A percentile compares a stretch with the other conserved stretches of the same genome.
Conservation (phyloP, 2,329 filamentous ascomycete species). For the Curvularia verruculosa region DNA sequence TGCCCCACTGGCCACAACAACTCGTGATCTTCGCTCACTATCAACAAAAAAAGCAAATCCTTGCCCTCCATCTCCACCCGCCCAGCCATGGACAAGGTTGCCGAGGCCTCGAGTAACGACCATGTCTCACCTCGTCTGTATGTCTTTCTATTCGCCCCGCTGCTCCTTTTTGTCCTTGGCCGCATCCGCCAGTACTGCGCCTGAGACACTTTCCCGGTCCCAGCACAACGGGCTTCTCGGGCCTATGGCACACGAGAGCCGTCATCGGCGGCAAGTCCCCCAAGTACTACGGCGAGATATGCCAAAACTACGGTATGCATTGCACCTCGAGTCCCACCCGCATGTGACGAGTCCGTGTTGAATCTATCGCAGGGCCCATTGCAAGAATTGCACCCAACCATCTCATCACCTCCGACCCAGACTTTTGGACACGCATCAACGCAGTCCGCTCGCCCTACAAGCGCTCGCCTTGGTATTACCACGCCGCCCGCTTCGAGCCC, state of each 20-base stretch:
- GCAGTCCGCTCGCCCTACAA: conserved; percentile 50
- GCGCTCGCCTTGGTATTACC: conserved; percentile 47
- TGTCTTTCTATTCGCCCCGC: conserved; percentile 15
- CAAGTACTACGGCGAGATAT: conserved; percentile 37
- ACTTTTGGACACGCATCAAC: conserved; percentile 55
- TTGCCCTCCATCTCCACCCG: conserved; percentile 3
- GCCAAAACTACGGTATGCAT: conserved; percentile 39
- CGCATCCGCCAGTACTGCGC: conserved; percentile 38
- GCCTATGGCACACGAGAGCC: conserved; percentile 42
- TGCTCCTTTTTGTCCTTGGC: conserved; percentile 24
- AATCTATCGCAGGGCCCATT: conserved; percentile 44
- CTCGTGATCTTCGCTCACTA: conserved; percentile 1
- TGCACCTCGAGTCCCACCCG: not conserved
- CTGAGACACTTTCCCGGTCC: conserved; percentile 43
- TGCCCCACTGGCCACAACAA: conserved; percentile 11
- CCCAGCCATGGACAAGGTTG: conserved; percentile 17
- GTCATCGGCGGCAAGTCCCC: conserved; percentile 35
- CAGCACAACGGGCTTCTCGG: conserved; percentile 36
- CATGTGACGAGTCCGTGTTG: not conserved
- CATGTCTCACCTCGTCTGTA: conserved; percentile 21
- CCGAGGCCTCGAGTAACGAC: conserved; percentile 8
- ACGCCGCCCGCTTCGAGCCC: conserved; percentile 59
- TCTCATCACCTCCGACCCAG: conserved; percentile 57
- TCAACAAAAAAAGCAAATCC: conserved; percentile 7
- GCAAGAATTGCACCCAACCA: conserved; percentile 57